These are phyloP conservation scores for Aspergillus sp. DNA, from an alignment of 2,329 filamentous ascomycete species.

Conservation along the genomic window DNA sequence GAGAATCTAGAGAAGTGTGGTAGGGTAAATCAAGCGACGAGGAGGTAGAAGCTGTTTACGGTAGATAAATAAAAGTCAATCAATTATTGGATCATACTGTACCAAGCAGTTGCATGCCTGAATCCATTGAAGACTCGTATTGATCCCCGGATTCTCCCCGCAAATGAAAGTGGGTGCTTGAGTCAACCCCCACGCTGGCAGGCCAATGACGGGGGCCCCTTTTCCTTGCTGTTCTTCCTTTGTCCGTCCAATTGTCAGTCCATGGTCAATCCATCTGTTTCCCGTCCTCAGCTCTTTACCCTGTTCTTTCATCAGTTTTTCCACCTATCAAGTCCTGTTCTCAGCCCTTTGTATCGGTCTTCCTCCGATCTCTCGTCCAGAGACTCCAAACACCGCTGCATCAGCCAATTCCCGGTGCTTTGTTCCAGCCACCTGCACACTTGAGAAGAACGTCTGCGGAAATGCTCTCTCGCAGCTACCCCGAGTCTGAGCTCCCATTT, in stretches of 20 bases:
- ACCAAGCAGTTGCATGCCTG: neutral
- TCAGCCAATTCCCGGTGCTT: neutral
- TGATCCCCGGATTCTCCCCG: conserved; percentile 4
- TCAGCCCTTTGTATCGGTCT: neutral
- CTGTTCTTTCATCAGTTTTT: neutral
- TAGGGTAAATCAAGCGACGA: neutral
- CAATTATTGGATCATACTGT: neutral
- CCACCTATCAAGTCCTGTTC: conserved; percentile 3
- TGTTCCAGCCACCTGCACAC: neutral
- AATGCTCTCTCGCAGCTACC: neutral
- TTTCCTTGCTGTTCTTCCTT: neutral
- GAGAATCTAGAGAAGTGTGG: neutral
- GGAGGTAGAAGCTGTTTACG: neutral
- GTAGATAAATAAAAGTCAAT: conserved; percentile 1
- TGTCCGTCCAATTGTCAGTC: neutral
- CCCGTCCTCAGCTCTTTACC: neutral
- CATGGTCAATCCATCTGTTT: too few relatives aligned
- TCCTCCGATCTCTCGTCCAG: neutral
- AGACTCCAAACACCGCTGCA: neutral
- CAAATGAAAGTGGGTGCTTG: neutral
- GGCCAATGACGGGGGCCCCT: neutral
- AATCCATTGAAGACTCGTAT: neutral
- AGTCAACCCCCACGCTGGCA: neutral
- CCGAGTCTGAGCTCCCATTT: neutral
- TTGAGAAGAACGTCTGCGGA: neutral